Evolutionary conservation across 139 green algal genomes (phyloP), one percentile per base, ranked within the genome.

Genomic region (Picochlorum sp.): DNA sequence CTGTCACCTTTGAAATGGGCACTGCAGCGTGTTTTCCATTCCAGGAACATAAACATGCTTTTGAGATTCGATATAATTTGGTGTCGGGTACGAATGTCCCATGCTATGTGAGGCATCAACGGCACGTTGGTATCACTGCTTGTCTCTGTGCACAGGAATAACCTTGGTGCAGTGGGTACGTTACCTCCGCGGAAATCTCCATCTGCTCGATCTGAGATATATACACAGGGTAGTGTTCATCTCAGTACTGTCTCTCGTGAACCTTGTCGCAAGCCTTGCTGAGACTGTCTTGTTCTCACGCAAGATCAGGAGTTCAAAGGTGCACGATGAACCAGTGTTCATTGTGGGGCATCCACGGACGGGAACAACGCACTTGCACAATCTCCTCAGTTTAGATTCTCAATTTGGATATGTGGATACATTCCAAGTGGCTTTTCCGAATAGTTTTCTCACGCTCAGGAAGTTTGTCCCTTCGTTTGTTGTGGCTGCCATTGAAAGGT

Each of bases 291-390:
- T 81, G 63, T 49, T 85, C 1, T 82, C 77, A 50, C 28, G 57
- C 0, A 3, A 38, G 0, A 62, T 85, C 4, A 47, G 45, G 47
- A 9, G 8, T 8, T 62, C 77, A 63, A 14, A 41, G 10, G 64
- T 88, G n/a, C 61, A 83, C 45, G 66, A 72, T 11, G 44, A 79
- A 21, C 80, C 80, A 2, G 49, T 88, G 1, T 79, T 88, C 47
- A 76, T 91, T 16, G 64, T 91, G 21, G 84, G 83, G 23, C 67
- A 67, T 49, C 67, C 67, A 1, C 69, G 82, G 45, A 84, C 80
- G 1, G 82, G 84, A 23, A 91, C 84, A 55, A 91, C 84, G 6
- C 81, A 85, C 69, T 56, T 88, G 37, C 82, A 89, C 73, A 87
- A 89, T 69, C 68, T 89, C 28, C 57, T 77, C 0, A 49, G 61